Base-by-base conservation (phyloP, 768 basidiomycete species). In the Mycena rebaudengoi region DNA sequence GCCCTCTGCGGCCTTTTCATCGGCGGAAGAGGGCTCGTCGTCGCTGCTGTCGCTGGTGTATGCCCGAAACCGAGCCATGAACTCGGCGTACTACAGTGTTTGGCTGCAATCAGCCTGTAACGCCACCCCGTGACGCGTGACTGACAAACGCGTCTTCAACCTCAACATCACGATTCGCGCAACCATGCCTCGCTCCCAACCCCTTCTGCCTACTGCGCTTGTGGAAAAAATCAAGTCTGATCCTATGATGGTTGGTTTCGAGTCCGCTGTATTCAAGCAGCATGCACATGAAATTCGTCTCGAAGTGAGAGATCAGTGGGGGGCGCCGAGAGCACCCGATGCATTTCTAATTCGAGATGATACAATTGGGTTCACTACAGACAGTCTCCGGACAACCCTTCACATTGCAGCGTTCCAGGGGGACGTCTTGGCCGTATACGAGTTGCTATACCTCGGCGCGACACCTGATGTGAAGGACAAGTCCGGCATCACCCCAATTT, bases 31-130 rank as follows among this genome's bases (percentile, higher is more conserved):
- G 30, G 62, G 46, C 60, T 74, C 75, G 54, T 84, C 85, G 72
- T 86, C 83, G 72, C 82, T 79, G 63, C 82, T 81, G 73, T 88
- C 88, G 75, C 85, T 87, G 18, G 80, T 78, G 72, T 85, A 84
- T 29, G 90, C 90, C 60, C 85, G 84, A 78, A 91, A 92, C 53
- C 90, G 88, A 61, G 88, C 82, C 89, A 91, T 91, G n/a, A n/a
- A n/a, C n/a, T n/a, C n/a, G n/a, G n/a, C n/a, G n/a, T n/a, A n/a
- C n/a, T n/a, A n/a, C n/a, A n/a, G n/a, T n/a, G n/a, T n/a, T n/a
- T n/a, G n/a, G n/a, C n/a, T n/a, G n/a, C n/a, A n/a, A n/a, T n/a
- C n/a, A n/a, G n/a, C n/a, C n/a, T n/a, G n/a, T n/a, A n/a, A n/a
- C n/a, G n/a, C n/a, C n/a, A n/a, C n/a, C n/a, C n/a, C n/a, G n/a